Evolutionary conservation across 371 early-diverging fungal genomes (phyloP).

Genomic region (Apophysomyces ossiformis): DNA sequence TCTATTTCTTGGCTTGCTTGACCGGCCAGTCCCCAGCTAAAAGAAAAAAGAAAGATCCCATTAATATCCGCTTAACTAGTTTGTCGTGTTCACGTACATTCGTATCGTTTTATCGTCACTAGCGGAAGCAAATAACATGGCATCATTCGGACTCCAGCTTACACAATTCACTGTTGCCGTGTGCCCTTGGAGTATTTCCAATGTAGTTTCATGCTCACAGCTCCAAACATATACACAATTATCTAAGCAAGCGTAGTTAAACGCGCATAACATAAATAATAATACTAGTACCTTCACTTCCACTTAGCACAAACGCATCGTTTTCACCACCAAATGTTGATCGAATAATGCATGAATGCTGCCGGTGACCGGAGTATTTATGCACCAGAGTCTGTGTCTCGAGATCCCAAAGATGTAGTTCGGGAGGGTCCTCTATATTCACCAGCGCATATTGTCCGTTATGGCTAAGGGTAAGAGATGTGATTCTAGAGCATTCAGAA

Average conservation of each 20-base stretch:
- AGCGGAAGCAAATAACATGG: conserved; percentile 76
- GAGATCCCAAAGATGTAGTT: conserved; percentile 85
- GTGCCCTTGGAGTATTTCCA: conserved; percentile 76
- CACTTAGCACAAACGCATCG: conserved; percentile 74
- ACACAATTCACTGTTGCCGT: conserved; percentile 74
- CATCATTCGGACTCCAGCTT: conserved; percentile 67
- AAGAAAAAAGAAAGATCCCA: neutral
- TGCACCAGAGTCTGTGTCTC: conserved; percentile 60
- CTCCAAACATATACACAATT: conserved; percentile 80
- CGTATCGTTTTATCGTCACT: conserved; percentile 89
- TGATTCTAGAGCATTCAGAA: conserved; percentile 67
- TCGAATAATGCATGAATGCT: conserved; percentile 80
- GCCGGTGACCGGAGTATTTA: conserved; percentile 76
- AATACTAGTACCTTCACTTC: conserved; percentile 70
- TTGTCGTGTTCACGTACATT: conserved; percentile 49
- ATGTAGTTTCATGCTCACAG: conserved; percentile 63
- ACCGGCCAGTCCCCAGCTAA: conserved; percentile 9
- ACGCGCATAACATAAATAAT: neutral
- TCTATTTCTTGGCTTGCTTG: neutral
- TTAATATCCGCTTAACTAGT: conserved; percentile 24
- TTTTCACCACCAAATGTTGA: conserved; percentile 83
- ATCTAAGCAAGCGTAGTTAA: conserved; percentile 45
- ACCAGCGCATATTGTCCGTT: conserved; percentile 71
- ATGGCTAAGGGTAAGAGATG: conserved; percentile 66
- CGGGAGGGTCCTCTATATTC: conserved; percentile 49